Conservation (phyloP, 805 yeast species). For the Yamadazyma philogaea region DNA sequence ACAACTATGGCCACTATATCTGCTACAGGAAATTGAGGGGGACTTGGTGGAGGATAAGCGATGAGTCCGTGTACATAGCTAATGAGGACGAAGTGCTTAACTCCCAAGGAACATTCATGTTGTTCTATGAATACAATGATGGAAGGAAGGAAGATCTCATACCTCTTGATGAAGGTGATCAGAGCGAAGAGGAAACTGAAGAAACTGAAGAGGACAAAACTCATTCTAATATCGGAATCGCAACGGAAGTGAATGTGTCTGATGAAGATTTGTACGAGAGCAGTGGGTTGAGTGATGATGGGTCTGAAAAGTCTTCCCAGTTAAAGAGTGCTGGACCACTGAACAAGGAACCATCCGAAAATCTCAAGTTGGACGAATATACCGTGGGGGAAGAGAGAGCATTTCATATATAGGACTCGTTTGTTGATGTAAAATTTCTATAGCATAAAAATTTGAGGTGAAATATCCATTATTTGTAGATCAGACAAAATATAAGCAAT, state of each 20-base stretch:
- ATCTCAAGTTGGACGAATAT: conserved; percentile 8
- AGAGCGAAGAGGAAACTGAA: conserved; percentile 16
- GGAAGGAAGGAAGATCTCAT: conserved; percentile 23
- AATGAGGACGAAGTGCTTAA: conserved; percentile 75
- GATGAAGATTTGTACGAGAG: conserved; percentile 16
- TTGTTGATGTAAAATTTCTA: too few relatives aligned
- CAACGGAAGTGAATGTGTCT: neutral
- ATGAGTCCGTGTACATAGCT: conserved; percentile 79
- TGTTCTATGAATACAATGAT: conserved; percentile 68
- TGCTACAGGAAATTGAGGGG: conserved; percentile 80
- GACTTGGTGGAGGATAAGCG: conserved; percentile 94
- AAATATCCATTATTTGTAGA: too few relatives aligned
- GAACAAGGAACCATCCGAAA: conserved; percentile 6
- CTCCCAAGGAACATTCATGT: conserved; percentile 88
- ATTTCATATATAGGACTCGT: conserved; percentile 16
- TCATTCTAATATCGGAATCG: neutral
- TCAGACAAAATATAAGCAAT: neutral
- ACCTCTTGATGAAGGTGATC: conserved; percentile 14
- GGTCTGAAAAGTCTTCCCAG: conserved; percentile 6
- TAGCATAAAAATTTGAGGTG: too few relatives aligned
- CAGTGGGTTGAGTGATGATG: conserved; percentile 12
- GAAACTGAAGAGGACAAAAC: conserved; percentile 14
- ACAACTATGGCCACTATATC: conserved; percentile 95
- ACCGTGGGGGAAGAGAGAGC: conserved; percentile 22
- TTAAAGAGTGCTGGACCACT: too few relatives aligned